Evolutionary conservation across 2,329 filamentous ascomycete species (phyloP).

Genomic region (Fusarium scirpi): DNA sequence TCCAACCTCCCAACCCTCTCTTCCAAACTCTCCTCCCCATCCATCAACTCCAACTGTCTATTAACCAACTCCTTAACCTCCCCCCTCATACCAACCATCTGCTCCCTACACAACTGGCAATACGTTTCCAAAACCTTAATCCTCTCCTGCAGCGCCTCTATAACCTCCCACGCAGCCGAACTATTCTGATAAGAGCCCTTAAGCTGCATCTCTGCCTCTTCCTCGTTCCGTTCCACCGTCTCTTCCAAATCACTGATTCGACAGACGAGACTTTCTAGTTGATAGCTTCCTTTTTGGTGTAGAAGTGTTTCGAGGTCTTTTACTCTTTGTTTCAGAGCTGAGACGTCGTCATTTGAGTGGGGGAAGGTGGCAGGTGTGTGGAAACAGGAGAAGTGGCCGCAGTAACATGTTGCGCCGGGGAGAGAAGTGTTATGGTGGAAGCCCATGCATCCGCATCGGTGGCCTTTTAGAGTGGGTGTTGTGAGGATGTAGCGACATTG

Average conservation of each 20-base stretch:
- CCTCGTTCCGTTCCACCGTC: constrained; percentile 9
- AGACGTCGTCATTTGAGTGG: constrained; percentile 8
- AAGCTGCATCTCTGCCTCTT: background rate
- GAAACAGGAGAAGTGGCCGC: constrained; percentile 25
- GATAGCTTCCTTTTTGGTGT: constrained; percentile 8
- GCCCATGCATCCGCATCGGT: constrained; percentile 27
- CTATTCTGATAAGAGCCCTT: constrained; percentile 28
- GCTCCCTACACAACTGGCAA: constrained; percentile 3
- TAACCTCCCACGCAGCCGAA: constrained; percentile 17
- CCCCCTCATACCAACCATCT: constrained; percentile 1
- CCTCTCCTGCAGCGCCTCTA: constrained; percentile 8
- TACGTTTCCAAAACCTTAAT: constrained; percentile 15
- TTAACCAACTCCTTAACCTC: constrained; percentile 17
- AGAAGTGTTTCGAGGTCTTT: background rate
- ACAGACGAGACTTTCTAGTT: background rate
- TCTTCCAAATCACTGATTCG: constrained; percentile 17
- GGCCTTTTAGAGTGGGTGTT: constrained; percentile 17
- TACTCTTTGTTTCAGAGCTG: constrained; percentile 1
- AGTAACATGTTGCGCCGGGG: constrained; percentile 19
- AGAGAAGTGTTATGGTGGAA: constrained; percentile 24
- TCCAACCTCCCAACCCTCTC: constrained; percentile 17
- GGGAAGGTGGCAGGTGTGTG: constrained; percentile 5
- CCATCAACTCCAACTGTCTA: constrained; percentile 23
- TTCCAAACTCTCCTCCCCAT: constrained; percentile 24
- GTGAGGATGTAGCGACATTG: constrained; percentile 31